phyloP scores from a whole-genome alignment of 1,284 basidiomycete species.

The Ceratobasidium papillatum region DNA sequence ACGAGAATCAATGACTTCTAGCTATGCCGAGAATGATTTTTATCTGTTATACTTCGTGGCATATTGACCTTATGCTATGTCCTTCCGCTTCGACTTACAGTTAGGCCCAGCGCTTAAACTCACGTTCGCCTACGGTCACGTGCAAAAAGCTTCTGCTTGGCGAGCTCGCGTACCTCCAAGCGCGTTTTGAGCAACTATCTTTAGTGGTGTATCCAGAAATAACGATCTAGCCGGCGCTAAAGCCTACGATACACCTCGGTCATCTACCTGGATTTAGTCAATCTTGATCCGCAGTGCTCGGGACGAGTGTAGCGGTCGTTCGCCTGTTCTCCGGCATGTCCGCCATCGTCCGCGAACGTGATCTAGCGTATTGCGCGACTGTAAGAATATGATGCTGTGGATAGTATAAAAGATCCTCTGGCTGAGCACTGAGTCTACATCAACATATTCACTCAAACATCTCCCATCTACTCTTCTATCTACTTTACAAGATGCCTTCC shows the following conservation, averaged over 20 bases:
- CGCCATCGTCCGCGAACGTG: not conserved
- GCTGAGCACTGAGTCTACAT: not conserved
- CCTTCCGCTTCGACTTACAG: no score
- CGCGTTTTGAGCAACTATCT: not conserved
- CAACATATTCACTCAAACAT: not conserved
- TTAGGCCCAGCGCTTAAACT: not conserved
- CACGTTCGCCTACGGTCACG: not conserved
- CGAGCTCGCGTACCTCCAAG: constrained; percentile 5
- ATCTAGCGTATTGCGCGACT: not conserved
- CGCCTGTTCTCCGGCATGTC: constrained; percentile 8
- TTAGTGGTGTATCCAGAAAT: not conserved
- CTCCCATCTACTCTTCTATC: not conserved
- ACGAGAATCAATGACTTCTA: no score
- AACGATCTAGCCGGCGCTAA: not conserved
- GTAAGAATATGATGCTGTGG: not conserved
- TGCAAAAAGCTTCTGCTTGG: not conserved
- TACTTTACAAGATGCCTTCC: constrained; percentile 8
- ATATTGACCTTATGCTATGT: no score
- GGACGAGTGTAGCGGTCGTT: not conserved
- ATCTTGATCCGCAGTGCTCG: not conserved
- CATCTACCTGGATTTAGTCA: not conserved
- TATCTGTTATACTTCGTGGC: no score
- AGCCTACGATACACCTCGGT: not conserved
- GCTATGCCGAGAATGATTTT: no score
- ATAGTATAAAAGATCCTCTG: not conserved